phyloP scores from a whole-genome alignment of 331 rosid genomes.

The Pyrus hybrid region DNA sequence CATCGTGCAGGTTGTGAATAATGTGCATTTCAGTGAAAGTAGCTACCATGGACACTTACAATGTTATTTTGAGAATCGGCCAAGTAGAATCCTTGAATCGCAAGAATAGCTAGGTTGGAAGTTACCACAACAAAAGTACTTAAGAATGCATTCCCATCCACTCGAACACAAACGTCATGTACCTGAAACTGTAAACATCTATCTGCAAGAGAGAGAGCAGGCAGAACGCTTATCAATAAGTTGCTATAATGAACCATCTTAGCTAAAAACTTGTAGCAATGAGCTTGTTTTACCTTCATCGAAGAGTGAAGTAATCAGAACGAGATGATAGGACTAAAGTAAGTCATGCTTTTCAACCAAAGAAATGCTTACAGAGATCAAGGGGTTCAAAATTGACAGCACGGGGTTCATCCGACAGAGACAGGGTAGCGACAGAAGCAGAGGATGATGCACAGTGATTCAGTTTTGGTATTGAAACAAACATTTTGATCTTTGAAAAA shows the following conservation, averaged over 20 bases:
- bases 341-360: no score
- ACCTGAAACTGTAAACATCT: slow-evolving; percentile 54
- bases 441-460: no score
- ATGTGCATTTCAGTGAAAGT: neutral
- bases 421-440: no score
- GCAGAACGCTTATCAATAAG: neutral
- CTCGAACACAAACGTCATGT: slow-evolving; percentile 52
- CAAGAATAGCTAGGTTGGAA: slow-evolving; percentile 65
- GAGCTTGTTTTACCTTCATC: neutral
- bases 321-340: no score
- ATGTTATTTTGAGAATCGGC: slow-evolving; percentile 53
- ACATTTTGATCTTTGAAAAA: no score
- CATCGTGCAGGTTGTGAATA: neutral
- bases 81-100: slow-evolving; percentile 75
- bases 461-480: no score
- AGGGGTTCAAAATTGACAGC: no score
- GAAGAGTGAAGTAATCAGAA: neutral
- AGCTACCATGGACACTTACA: slow-evolving; percentile 29
- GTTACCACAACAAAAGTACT: slow-evolving; percentile 58
- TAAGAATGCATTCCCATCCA: slow-evolving; percentile 93
- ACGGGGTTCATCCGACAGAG: no score
- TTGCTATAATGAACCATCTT: neutral
- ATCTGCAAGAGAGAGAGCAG: slow-evolving; percentile 42
- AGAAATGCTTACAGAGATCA: no score
- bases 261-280: neutral